Evolutionary conservation across 164 flowering plant species (phyloP).

Genomic region (Cinnamomum chago): DNA sequence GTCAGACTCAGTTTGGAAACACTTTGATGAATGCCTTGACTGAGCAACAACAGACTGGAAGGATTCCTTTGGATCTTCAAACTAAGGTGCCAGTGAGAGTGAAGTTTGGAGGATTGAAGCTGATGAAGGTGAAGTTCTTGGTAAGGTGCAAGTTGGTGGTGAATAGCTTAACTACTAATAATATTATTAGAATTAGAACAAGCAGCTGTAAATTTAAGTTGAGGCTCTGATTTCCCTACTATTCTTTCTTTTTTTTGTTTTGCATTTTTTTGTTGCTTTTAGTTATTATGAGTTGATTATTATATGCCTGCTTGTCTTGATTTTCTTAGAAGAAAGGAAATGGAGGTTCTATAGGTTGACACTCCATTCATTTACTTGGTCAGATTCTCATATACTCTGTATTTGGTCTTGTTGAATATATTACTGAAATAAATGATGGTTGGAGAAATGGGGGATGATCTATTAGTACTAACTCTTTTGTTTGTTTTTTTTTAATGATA

Average conservation of each 20-base stretch:
- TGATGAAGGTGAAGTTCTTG: conserved; percentile 53
- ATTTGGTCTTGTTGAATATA: background rate
- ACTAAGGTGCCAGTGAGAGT: conserved; percentile 69
- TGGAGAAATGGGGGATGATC: background rate
- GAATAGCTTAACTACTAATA: conserved; percentile 38
- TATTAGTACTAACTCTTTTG: no score
- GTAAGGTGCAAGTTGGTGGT: conserved; percentile 56
- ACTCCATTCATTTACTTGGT: background rate
- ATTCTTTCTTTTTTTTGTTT: background rate
- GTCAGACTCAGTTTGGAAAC: conserved; percentile 41
- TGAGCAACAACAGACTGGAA: conserved; percentile 52
- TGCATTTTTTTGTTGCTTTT: background rate
- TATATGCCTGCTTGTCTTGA: background rate
- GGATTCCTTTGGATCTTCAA: conserved; percentile 47
- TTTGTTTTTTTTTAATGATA: no score
- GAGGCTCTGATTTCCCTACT: conserved; percentile 28
- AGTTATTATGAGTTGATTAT: background rate
- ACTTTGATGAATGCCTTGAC: conserved; percentile 29
- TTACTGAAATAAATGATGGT: background rate
- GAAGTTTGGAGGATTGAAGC: conserved; percentile 65
- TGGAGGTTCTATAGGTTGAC: background rate
- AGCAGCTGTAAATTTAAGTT: conserved; percentile 61
- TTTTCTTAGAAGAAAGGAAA: background rate
- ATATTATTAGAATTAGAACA: conserved; percentile 39
- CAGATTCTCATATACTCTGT: background rate